Conservation (phyloP, 768 basidiomycete genomes). For the Scleroderma citrinum region DNA sequence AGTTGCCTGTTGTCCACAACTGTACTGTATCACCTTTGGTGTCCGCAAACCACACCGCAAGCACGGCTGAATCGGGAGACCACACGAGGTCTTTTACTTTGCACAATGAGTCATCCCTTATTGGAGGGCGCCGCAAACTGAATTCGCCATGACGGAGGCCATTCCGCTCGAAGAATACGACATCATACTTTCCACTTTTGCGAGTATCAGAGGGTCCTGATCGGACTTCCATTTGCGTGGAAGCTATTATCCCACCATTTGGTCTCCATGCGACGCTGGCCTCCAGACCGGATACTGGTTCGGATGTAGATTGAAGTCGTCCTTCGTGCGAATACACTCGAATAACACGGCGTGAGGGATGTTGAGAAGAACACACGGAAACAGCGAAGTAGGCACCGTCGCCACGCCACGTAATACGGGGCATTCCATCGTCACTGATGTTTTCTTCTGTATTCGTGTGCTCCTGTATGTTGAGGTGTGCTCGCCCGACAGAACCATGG, state of each 20-base stretch:
- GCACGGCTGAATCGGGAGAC: constrained; percentile 83
- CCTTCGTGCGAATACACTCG: constrained; percentile 40
- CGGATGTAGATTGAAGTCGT: constrained; percentile 76
- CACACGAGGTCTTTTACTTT: constrained; percentile 72
- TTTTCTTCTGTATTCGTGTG: constrained; percentile 42
- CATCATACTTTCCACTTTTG: constrained; percentile 66
- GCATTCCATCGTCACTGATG: constrained; percentile 64
- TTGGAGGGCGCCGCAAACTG: constrained; percentile 39
- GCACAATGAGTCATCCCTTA: constrained; percentile 52
- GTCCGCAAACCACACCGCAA: constrained; percentile 80
- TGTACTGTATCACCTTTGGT: constrained; percentile 77
- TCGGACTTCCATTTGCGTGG: constrained; percentile 72
- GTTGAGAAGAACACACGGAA: constrained; percentile 55
- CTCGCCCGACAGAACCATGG: constrained; percentile 90
- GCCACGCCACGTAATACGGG: constrained; percentile 89
- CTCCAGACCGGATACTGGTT: constrained; percentile 78
- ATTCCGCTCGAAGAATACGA: constrained; percentile 95
- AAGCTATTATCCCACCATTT: constrained; percentile 78
- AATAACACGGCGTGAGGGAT: constrained; percentile 17
- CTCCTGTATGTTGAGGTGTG: constrained; percentile 44
- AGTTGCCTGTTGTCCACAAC: constrained; percentile 91
- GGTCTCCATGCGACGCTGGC: constrained; percentile 81
- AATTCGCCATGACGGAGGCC: constrained; percentile 92
- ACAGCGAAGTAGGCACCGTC: constrained; percentile 88
- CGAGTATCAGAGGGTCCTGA: constrained; percentile 64